Conservation (phyloP, 495 filamentous ascomycete species). For the Hypoxylon cercidicola region DNA sequence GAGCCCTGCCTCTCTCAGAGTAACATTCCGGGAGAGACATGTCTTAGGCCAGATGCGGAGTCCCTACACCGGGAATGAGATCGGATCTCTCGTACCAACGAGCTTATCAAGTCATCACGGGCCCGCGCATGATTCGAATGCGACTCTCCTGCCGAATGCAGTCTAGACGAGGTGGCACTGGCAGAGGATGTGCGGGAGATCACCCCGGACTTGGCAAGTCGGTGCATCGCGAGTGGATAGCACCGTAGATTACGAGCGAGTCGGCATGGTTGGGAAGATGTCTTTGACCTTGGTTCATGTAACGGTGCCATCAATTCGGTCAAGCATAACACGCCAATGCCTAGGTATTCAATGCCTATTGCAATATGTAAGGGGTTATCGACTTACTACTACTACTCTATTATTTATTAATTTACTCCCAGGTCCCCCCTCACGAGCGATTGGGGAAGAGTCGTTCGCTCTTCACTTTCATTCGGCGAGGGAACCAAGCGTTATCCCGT, state of each 20-base stretch:
- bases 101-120: constrained; percentile 33
- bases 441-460: constrained; percentile 8
- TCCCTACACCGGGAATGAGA: constrained; percentile 23
- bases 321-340: neutral
- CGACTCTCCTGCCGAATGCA: constrained; percentile 35
- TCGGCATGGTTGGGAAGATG: constrained; percentile 21
- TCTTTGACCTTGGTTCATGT: constrained; percentile 19
- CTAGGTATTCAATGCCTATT: constrained; percentile 28
- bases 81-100: constrained; percentile 38
- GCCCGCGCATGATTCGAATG: constrained; percentile 30
- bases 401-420: constrained; percentile 35
- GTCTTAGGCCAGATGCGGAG: constrained; percentile 12
- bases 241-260: constrained; percentile 31
- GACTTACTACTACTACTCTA: constrained; percentile 19
- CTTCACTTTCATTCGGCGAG: constrained; percentile 30
- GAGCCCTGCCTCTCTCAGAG: constrained; percentile 3
- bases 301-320: constrained; percentile 24
- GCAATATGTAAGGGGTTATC: constrained; percentile 32
- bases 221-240: constrained; percentile 25
- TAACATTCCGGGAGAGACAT: constrained; percentile 28
- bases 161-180: constrained; percentile 28
- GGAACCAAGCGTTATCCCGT: constrained; percentile 5
- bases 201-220: constrained; percentile 44
- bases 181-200: constrained; percentile 45
- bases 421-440: constrained; percentile 21